phyloP scores from a whole-genome alignment of 768 basidiomycete genomes.

The Strobilomyces dryophilus region DNA sequence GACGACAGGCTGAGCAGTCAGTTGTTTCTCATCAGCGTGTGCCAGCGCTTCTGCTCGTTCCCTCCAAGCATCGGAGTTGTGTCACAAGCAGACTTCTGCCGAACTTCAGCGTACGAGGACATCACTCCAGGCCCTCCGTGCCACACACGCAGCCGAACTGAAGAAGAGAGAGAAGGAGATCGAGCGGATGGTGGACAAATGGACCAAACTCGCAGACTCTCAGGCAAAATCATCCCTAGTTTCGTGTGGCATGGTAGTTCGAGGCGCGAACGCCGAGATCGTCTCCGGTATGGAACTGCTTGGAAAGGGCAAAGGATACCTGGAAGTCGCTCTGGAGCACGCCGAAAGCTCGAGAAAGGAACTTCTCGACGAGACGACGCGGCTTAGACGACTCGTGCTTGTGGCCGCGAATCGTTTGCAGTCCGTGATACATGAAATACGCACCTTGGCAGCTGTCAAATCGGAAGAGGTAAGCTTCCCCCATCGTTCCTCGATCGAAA shows the following conservation, averaged over 20 bases:
- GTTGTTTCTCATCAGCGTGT: conserved; percentile 5
- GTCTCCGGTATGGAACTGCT: conserved; percentile 42
- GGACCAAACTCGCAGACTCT: conserved; percentile 64
- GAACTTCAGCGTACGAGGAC: conserved; percentile 74
- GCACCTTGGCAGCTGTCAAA: conserved; percentile 35
- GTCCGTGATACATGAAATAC: conserved; percentile 46
- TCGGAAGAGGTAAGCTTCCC: conserved; percentile 44
- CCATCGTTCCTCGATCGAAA: not conserved
- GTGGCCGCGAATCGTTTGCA: conserved; percentile 64
- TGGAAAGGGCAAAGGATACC: conserved; percentile 49
- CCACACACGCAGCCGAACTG: conserved; percentile 64
- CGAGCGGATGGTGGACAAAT: conserved; percentile 70
- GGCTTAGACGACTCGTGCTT: conserved; percentile 57
- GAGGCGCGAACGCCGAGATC: conserved; percentile 48
- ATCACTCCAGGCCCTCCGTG: conserved; percentile 62
- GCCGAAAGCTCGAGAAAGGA: conserved; percentile 63
- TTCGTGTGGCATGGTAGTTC: conserved; percentile 47
- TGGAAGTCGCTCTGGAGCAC: conserved; percentile 69
- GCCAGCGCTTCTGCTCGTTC: conserved; percentile 49
- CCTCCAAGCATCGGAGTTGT: conserved; percentile 54
- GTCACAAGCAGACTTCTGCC: conserved; percentile 64
- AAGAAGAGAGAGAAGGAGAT: conserved; percentile 81
- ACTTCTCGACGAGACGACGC: conserved; percentile 61
- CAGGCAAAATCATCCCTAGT: conserved; percentile 55
- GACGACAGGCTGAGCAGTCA: not conserved